phyloP scores from a whole-genome alignment of 768 basidiomycete genomes.

The Boletus rex-veris region DNA sequence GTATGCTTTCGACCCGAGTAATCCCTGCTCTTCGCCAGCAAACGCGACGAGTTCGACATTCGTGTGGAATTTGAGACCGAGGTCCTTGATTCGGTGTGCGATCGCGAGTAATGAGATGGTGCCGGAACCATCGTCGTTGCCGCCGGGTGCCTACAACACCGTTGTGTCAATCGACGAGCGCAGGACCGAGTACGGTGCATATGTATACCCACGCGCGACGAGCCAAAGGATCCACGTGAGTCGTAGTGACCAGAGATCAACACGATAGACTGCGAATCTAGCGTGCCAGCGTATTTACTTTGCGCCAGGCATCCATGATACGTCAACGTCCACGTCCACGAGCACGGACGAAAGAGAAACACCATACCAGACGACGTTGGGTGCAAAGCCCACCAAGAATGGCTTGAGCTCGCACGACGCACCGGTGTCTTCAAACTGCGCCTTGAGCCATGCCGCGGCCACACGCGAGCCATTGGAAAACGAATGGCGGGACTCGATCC shows the following conservation, averaged over 20 bases:
- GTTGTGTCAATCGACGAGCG: not conserved
- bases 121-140: slow-evolving; percentile 62
- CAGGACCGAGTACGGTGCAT: not conserved
- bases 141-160: slow-evolving; percentile 40
- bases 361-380: slow-evolving; percentile 80
- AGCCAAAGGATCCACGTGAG: slow-evolving; percentile 86
- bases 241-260: slow-evolving; percentile 88
- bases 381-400: slow-evolving; percentile 74
- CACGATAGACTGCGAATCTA: slow-evolving; percentile 50
- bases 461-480: slow-evolving; percentile 60
- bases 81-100: slow-evolving; percentile 67
- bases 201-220: slow-evolving; percentile 40
- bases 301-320: not conserved
- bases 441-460: slow-evolving; percentile 47
- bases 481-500: slow-evolving; percentile 77
- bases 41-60: slow-evolving; percentile 82
- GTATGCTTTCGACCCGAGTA: slow-evolving; percentile 75
- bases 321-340: not conserved
- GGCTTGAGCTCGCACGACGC: slow-evolving; percentile 64
- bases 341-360: not conserved
- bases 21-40: slow-evolving; percentile 90
- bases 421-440: slow-evolving; percentile 67
- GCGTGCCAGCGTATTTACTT: slow-evolving; percentile 53
- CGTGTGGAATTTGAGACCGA: slow-evolving; percentile 65
- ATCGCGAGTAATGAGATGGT: slow-evolving; percentile 75